These are phyloP conservation scores for Aspergillus phoenicis DNA, from an alignment of 2,329 filamentous ascomycete genomes.

Conservation along the genomic window DNA sequence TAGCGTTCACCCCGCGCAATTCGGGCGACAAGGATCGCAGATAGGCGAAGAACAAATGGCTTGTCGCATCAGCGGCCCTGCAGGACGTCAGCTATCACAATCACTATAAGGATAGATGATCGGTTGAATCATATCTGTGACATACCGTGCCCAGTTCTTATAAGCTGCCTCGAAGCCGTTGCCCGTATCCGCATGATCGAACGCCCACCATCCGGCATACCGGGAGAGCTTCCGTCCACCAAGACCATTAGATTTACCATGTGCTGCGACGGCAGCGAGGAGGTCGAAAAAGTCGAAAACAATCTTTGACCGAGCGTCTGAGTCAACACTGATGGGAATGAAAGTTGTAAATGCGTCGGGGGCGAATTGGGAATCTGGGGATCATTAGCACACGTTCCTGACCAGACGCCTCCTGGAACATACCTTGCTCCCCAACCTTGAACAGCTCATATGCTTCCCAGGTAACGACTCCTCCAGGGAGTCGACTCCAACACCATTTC, in stretches of 20 bases:
- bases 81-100: constrained; percentile 33
- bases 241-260: constrained; percentile 90
- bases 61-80: constrained; percentile 91
- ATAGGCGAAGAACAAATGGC: constrained; percentile 97
- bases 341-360: constrained; percentile 95
- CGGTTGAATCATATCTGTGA: constrained; percentile 15
- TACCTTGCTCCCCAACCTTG: constrained; percentile 90
- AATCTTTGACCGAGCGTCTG: constrained; percentile 79
- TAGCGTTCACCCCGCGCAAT: constrained; percentile 69
- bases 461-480: constrained; percentile 86
- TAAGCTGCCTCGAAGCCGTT: constrained; percentile 96
- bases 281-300: constrained; percentile 97
- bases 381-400: constrained; percentile 8
- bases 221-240: constrained; percentile 91
- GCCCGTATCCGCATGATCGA: constrained; percentile 82
- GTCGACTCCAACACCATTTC: constrained; percentile 98
- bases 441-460: constrained; percentile 98
- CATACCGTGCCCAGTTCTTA: constrained; percentile 79
- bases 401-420: not conserved
- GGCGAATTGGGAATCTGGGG: constrained; percentile 82
- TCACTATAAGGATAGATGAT: not conserved
- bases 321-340: constrained; percentile 90
- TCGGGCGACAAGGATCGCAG: constrained; percentile 87
- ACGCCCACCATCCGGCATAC: constrained; percentile 98
- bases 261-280: constrained; percentile 83